Evolutionary conservation across 805 yeast species (phyloP).

Genomic region (Suhomyces pyralidae): DNA sequence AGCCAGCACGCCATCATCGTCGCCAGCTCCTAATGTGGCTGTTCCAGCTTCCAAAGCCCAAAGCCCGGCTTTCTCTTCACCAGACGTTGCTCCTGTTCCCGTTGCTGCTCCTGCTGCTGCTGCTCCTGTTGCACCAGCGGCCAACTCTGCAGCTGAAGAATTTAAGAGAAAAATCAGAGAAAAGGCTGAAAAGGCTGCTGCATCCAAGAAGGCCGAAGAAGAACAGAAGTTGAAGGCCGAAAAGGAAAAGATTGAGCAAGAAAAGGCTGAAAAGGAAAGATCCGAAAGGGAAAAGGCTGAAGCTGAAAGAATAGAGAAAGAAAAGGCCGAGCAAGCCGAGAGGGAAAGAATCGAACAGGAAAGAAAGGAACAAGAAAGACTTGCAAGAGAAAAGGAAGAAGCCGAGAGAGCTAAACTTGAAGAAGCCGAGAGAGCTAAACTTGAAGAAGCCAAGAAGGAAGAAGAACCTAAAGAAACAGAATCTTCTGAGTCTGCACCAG

Average conservation of each 20-base stretch:
- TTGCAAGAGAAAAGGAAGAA: neutral
- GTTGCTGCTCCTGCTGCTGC: constrained; percentile 11
- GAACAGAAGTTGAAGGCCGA: constrained; percentile 8
- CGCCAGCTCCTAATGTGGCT: constrained; percentile 23
- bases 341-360: constrained; percentile 2
- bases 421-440: constrained; percentile 4
- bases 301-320: constrained; percentile 6
- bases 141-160: constrained; percentile 30
- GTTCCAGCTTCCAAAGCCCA: constrained; percentile 10
- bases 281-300: constrained; percentile 11
- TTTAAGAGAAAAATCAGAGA: constrained; percentile 36
- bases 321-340: constrained; percentile 7
- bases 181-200: constrained; percentile 18
- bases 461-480: constrained; percentile 7
- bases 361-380: neutral
- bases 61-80: constrained; percentile 8
- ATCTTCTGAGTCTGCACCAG: neutral
- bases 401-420: constrained; percentile 1
- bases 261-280: constrained; percentile 6
- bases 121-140: constrained; percentile 6
- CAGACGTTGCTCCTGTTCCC: neutral
- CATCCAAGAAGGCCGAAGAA: constrained; percentile 10
- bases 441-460: constrained; percentile 3
- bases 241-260: constrained; percentile 10
- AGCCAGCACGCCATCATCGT: constrained; percentile 27